Evolutionary conservation across 1,284 basidiomycete genomes (phyloP).

Genomic region (Albatrellus sp.): DNA sequence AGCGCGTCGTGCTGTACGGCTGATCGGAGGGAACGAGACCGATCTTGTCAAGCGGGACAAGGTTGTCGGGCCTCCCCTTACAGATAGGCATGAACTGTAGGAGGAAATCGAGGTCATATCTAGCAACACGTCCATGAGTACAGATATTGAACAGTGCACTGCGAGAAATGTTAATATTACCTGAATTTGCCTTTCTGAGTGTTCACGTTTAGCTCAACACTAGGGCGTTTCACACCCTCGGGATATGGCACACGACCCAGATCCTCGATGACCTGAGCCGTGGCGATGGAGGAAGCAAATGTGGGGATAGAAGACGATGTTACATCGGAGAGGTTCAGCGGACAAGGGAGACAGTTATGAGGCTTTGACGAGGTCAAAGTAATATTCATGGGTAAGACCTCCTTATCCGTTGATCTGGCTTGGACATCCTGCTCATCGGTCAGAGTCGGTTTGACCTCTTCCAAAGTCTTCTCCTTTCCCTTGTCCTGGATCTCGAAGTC

Average conservation of each 20-base stretch:
- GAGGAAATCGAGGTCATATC: conserved; percentile 96
- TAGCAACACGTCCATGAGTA: conserved; percentile 17
- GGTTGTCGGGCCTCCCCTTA: no score
- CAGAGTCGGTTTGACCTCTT: conserved; percentile 15
- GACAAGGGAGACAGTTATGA: conserved; percentile 54
- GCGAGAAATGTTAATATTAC: conserved; percentile 29
- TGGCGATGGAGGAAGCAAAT: conserved; percentile 56
- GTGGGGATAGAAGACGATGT: conserved; percentile 27
- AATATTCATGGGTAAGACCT: conserved; percentile 50
- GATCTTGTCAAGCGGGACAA: conserved; percentile 85
- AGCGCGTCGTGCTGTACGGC: conserved; percentile 39
- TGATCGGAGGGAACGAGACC: conserved; percentile 76
- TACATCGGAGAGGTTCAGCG: conserved; percentile 52
- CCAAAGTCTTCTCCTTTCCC: conserved; percentile 21
- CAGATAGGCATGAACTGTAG: conserved; percentile 95
- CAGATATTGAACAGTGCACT: neutral
- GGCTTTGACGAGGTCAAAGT: conserved; percentile 19
- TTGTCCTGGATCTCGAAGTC: conserved; percentile 23
- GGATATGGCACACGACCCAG: conserved; percentile 76
- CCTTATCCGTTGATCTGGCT: conserved; percentile 26
- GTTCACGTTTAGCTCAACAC: conserved; percentile 74
- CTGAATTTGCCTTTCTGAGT: conserved; percentile 86
- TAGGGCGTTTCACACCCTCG: conserved; percentile 73
- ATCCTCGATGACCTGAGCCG: conserved; percentile 76
- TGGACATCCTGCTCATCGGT: conserved; percentile 12